phyloP scores from a whole-genome alignment of 805 yeast genomes.

The Wickerhamomyces chambardii region DNA sequence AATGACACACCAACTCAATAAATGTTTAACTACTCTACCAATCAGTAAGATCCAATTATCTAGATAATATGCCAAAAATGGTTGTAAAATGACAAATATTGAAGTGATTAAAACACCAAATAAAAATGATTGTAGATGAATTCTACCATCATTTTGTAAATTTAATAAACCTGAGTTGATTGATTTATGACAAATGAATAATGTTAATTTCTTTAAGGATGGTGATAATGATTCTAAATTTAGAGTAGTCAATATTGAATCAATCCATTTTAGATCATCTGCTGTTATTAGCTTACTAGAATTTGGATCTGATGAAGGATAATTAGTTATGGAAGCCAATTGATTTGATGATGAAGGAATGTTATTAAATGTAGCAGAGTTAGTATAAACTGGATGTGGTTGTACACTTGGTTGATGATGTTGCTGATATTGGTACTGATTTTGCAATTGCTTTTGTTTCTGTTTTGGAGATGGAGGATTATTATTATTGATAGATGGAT shows the following conservation, averaged over 20 bases:
- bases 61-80: slow-evolving; percentile 11
- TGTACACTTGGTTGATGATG: too few species aligned
- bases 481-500: too few species aligned
- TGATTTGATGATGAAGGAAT: background rate
- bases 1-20: slow-evolving; percentile 10
- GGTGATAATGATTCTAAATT: background rate
- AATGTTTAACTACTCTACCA: slow-evolving; percentile 10
- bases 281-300: too few species aligned
- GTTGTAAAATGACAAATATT: slow-evolving; percentile 12
- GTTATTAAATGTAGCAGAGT: background rate
- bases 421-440: background rate
- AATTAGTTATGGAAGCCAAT: too few species aligned
- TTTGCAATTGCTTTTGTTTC: too few species aligned
- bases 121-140: slow-evolving; percentile 18
- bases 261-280: slow-evolving; percentile 6
- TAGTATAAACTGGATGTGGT: background rate
- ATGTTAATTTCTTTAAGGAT: slow-evolving; percentile 1
- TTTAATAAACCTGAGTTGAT: slow-evolving; percentile 13
- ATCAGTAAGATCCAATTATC: slow-evolving; percentile 15
- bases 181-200: slow-evolving; percentile 2
- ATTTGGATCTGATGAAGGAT: too few species aligned
- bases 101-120: slow-evolving; percentile 13
- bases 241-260: slow-evolving; percentile 5
- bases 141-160: slow-evolving; percentile 11
- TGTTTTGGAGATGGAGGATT: too few species aligned